Evolutionary conservation across 2,329 filamentous ascomycete species (phyloP), one percentile per base, ranked within the genome.

Genomic region (Scedosporium boydii): DNA sequence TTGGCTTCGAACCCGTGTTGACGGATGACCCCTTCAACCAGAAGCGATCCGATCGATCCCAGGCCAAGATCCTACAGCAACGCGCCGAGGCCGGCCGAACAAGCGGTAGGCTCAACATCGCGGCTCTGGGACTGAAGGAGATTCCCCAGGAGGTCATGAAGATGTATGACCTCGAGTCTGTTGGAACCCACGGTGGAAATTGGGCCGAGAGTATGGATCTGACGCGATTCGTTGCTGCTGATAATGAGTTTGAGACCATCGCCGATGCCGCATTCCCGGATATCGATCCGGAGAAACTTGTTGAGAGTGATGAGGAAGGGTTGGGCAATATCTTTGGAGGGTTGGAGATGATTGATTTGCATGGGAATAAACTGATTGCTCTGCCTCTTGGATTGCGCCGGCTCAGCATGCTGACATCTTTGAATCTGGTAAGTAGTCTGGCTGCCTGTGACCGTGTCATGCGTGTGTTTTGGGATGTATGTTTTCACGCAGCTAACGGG

Each of bases 131-230:
- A 1, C 74, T 99, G 46, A 89, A 86, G 64, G 82, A 88, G 63
- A 89, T 99, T 3, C 95, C 95, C 0, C 75, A 83, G 1, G 90
- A 96, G 70, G 89, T 98, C 0, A 77, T 96, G 75, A 85, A 87
- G 62, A 98, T 98, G 93, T 98, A 97, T 72, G 89, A 92, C 68
- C 79, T 90, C 18, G 87, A 92, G 61, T 81, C 83, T 1, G 81
- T 86, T 62, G 84, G 87, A 44, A 80, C 78, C 12, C 77, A 82
- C 23, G 85, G 82, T 42, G 83, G 86, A 10, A 85, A 87, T 41
- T 98, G 95, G 95, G 92, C 92, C 1, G 93, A 98, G 73, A 88
- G 89, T 64, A 91, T 98, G 10, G 93, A 98, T 70, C 76, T 98
- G 56, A 89, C 87, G 0, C 86, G 89, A 64, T 86, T 98, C 59